Conservation (phyloP, 2,329 filamentous ascomycete genomes). For the Colletotrichum theobromicola region DNA sequence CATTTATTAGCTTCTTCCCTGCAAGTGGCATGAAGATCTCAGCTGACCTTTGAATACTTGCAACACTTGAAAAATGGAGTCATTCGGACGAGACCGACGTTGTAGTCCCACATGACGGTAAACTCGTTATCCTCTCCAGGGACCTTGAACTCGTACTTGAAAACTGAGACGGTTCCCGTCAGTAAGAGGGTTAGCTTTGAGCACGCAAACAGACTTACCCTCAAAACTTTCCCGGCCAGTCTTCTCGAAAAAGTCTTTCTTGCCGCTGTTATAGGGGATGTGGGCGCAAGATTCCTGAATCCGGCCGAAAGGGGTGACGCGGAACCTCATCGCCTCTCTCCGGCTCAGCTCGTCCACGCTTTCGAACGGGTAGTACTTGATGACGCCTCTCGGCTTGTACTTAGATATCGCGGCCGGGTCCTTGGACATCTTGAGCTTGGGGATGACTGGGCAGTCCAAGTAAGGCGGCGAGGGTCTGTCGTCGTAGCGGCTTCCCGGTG, state of each 20-base stretch:
- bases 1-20: not conserved
- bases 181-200: not conserved
- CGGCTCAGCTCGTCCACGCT: conserved; percentile 61
- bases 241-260: conserved; percentile 86
- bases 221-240: conserved; percentile 89
- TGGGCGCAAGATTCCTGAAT: conserved; percentile 71
- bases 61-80: conserved; percentile 94
- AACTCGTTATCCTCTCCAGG: conserved; percentile 71
- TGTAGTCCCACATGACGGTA: conserved; percentile 96
- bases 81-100: conserved; percentile 89
- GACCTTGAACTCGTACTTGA: conserved; percentile 81
- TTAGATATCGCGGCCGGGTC: conserved; percentile 67
- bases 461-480: conserved; percentile 32
- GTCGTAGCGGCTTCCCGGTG: conserved; percentile 36
- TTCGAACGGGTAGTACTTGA: conserved; percentile 80
- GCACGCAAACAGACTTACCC: conserved; percentile 57
- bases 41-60: conserved; percentile 77
- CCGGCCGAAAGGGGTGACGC: conserved; percentile 68
- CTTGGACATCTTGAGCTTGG: conserved; percentile 67
- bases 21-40: not conserved
- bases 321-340: conserved; percentile 65
- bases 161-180: conserved; percentile 60
- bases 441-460: conserved; percentile 31
- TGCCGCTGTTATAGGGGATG: conserved; percentile 94
- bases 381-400: conserved; percentile 65